Evolutionary conservation across 129 eudicot species (phyloP), one percentile per base, ranked within the genome.

Genomic region (Lonicera japonica): DNA sequence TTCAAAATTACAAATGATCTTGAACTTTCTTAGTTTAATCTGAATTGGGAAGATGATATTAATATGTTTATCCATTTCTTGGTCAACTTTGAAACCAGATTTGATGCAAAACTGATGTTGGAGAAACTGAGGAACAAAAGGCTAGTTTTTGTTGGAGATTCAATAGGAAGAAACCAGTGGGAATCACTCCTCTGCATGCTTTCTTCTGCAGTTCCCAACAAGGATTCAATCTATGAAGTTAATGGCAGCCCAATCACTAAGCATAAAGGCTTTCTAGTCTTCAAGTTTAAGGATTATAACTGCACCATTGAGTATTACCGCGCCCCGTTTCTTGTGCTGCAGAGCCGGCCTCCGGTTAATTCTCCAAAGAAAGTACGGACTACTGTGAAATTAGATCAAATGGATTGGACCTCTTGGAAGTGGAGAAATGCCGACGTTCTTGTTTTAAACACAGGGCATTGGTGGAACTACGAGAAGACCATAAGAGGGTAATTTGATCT

Each of bases 401-500:
- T 92, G 86, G 99, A 92, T 70, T 92, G 96, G 96, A 85, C 59
- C 52, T 84, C 88, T 23, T 65, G 38, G 36, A 80, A 85, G 63
- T 92, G 99, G 99, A 83, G 70, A 40, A 69, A 85, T 54, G 96
- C 95, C 1, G 99, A 92, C 75, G 64, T 92, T 41, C 77, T 88
- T 54, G 66, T 92, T 39, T 80, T 92, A 38, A 88, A 92, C 80
- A 77, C 99, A 0, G 99, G 99, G 34, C 99, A 88, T 69, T 92
- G 99, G 99, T 92, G 99, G 99, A 92, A 92, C 64, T 80, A 82
- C 45, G 99, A 92, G 78, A 92, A 92, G 84, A 92, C 99, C 25
- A 55, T 79, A 22, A 78, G 80, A 66, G 84, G 80, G 99, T 87
- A 91, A 47, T 41, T 36, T 56, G 64, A 25, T 74, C 54, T 75